Evolutionary conservation across 441 rosid species (phyloP), one percentile per base, ranked within the genome.

Genomic region (Metrosideros polymorpha): DNA sequence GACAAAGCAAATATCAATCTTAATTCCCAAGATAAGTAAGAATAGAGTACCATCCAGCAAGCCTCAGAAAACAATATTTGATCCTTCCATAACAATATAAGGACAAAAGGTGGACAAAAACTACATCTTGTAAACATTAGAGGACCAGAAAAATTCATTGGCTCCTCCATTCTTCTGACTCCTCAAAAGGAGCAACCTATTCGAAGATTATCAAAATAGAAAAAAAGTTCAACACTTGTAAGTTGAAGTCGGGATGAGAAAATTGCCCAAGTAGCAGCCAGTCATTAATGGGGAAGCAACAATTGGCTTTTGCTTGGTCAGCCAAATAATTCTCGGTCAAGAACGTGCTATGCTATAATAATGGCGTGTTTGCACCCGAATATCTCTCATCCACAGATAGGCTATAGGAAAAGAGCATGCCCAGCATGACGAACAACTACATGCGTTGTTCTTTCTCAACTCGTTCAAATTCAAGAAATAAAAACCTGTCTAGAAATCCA

Each of bases 1-100:
- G 61, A 92, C 79, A 91, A 55, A 27, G 84, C 86, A 25, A 86
- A 88, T 86, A 29, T 32, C 76, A 84, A 42, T 7, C 45, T 66
- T 35, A 35, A 66, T 35, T 35, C n/a, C 47, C 79, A 66, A 35
- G 45, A 66, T 19, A 19, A 39, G 79, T 35, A 22, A 39, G 79
- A 35, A 66, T 2, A 3, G n/a, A 63, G 87, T 77, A 71, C 30
- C 43, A 77, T 19, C n/a, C 39, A 56, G 83, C 43, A 66, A 75
- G 57, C 45, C 47, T 66, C 79, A 35, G 47, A 66, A 66, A 66
- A 66, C 79, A 66, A 35, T 35, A 35, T 22, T 10, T 35, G 27
- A 66, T 66, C 79, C 79, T 35, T 6, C 79, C 15, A 22, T 35
- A 66, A 66, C 47, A 35, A 59, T 35, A 66, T 10, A 35, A 35